phyloP scores from a whole-genome alignment of 106 monocot species.

The Gastrodia elata region DNA sequence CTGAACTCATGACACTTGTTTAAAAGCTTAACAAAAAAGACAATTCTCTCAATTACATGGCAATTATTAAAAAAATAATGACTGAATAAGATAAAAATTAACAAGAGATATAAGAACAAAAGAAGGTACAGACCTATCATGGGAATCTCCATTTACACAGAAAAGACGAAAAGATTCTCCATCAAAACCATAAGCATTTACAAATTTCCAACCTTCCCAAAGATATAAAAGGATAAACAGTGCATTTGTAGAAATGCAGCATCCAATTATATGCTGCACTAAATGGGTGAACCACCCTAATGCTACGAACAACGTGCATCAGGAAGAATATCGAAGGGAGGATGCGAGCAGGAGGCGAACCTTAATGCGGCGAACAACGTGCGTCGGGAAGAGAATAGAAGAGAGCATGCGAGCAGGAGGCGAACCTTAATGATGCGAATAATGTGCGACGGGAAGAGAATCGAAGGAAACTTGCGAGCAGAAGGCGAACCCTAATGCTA shows the following conservation, averaged over 20 bases:
- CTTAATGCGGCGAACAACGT: too few relatives aligned
- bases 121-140: slow-evolving; percentile 23
- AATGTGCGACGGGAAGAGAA: too few relatives aligned
- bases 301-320: too few relatives aligned
- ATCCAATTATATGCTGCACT: too few relatives aligned
- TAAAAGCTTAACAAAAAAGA: slow-evolving; percentile 25
- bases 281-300: too few relatives aligned
- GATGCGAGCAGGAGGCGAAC: too few relatives aligned
- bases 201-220: slow-evolving; percentile 24
- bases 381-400: too few relatives aligned
- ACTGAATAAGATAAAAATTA: background rate
- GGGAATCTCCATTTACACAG: slow-evolving; percentile 26
- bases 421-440: too few relatives aligned
- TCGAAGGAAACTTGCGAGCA: too few relatives aligned
- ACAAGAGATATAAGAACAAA: background rate
- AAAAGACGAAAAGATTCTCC: slow-evolving; percentile 43
- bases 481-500: too few relatives aligned
- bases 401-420: too few relatives aligned
- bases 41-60: background rate
- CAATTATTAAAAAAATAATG: background rate
- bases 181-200: slow-evolving; percentile 43
- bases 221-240: background rate
- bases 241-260: background rate
- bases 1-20: slow-evolving; percentile 39
- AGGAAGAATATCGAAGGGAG: too few relatives aligned